Percentiles rank a stretch among this genome's conserved stretches.
Evolutionary conservation across 371 early-diverging fungal genomes (phyloP).

Genomic region (Coemansia sp.): DNA sequence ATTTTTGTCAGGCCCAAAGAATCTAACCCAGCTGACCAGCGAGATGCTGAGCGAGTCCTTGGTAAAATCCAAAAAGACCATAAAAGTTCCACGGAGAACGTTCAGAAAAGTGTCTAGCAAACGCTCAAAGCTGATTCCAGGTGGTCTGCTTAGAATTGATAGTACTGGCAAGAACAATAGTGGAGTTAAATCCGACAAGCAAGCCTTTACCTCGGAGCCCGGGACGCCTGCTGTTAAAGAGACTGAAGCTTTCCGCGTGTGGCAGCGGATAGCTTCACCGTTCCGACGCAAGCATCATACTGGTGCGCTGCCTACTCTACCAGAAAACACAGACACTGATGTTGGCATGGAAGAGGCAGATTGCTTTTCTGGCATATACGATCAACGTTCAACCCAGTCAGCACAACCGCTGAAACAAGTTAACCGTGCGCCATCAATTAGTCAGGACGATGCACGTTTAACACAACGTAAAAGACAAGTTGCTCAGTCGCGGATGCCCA

Average conservation of each 20-base stretch:
- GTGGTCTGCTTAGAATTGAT: neutral
- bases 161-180: neutral
- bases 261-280: slow-evolving; percentile 16
- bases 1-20: slow-evolving; percentile 15
- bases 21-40: slow-evolving; percentile 16
- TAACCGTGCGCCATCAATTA: neutral
- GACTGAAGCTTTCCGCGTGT: slow-evolving; percentile 1
- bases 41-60: slow-evolving; percentile 7
- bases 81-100: neutral
- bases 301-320: neutral
- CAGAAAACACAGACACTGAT: neutral
- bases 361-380: neutral
- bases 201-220: neutral
- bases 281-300: slow-evolving; percentile 14
- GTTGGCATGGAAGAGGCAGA: neutral
- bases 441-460: neutral
- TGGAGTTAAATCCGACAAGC: neutral
- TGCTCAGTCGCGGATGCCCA: neutral
- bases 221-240: neutral
- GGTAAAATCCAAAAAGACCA: neutral
- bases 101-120: slow-evolving; percentile 1
- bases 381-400: neutral
- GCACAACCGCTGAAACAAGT: neutral
- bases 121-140: neutral
- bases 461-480: neutral